Base-by-base conservation (phyloP, 495 filamentous ascomycete species). In the Penicillium canescens region DNA sequence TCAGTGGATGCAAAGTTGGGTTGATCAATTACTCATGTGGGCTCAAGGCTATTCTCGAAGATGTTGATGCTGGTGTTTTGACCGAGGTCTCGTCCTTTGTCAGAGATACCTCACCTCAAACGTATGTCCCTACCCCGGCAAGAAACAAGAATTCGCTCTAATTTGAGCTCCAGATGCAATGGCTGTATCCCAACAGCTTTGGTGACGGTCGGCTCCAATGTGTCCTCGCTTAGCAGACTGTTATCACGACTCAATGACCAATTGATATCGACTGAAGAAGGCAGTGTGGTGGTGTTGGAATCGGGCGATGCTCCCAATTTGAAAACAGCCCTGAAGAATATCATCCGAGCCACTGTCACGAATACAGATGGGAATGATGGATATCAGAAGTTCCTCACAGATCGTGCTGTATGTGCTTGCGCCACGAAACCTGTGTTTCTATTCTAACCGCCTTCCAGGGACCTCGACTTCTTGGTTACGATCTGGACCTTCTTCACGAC, bases 181-280 rank as follows among this genome's bases (percentile, higher is more conserved):
- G 74, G 73, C 20, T 81, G 75, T 60, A 85, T 96, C 23, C 89
- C 91, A 0, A 86, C 90, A 5, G 92, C 82, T 12, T 83, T 97
- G 50, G 83, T 98, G 37, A 84, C 91, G 26, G 86, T 89, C 14
- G 92, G 91, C 6, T 90, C 91, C n/a, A 92, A 91, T 57, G 87
- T 92, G 48, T 86, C 90, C 23, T 88, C 87, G 11, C 87, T 93
- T 50, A 79, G 78, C 13, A 74, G 86, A 31, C 74, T 97, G 16
- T 86, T 96, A 51, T 55, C 72, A 1, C 61, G 80, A 80, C 60
- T 88, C 83, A 73, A 78, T 88, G 46, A 81, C 73, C 50, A 79
- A 79, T 57, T 73, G 68, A 54, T 75, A 67, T 55, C 63, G 54
- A 46, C 71, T 73, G 45, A 69, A 73, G 56, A 75, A 69, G 68